A percentile compares a stretch with the other conserved stretches of the same genome.
Conservation (phyloP, 148 eudicot species). For the Silene conica region DNA sequence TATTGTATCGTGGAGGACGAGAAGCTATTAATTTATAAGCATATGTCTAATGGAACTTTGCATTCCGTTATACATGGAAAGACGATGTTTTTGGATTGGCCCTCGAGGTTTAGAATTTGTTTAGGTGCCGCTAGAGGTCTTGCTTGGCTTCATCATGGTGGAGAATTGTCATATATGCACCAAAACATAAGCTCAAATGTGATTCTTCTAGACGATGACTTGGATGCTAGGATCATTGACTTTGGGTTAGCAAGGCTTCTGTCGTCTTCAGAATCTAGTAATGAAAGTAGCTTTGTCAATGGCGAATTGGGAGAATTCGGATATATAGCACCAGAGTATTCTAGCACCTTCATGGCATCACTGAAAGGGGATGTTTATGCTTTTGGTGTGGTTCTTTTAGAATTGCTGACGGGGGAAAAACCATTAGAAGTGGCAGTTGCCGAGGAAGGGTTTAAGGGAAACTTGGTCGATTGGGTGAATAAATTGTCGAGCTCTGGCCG, state of each 20-base stretch:
- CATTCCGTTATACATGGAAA: constrained; percentile 44
- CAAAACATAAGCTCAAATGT: constrained; percentile 72
- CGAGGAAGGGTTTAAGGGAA: constrained; percentile 73
- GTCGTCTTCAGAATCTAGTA: constrained; percentile 35
- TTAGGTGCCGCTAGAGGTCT: constrained; percentile 87
- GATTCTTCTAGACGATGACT: constrained; percentile 73
- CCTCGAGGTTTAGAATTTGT: constrained; percentile 66
- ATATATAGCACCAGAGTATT: constrained; percentile 79
- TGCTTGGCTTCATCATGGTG: constrained; percentile 94
- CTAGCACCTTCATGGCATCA: constrained; percentile 65
- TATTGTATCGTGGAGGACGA: constrained; percentile 77
- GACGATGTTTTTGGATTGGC: constrained; percentile 58
- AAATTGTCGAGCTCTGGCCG: constrained; percentile 49
- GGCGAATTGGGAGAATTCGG: constrained; percentile 84
- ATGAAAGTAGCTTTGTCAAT: constrained; percentile 53
- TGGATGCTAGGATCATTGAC: constrained; percentile 77
- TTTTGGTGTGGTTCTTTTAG: constrained; percentile 80
- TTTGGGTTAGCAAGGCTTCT: constrained; percentile 73
- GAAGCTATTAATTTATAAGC: constrained; percentile 76
- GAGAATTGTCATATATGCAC: constrained; percentile 68
- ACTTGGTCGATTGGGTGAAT: constrained; percentile 79
- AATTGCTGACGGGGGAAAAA: constrained; percentile 66
- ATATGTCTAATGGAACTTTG: constrained; percentile 74
- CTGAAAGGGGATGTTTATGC: constrained; percentile 75
- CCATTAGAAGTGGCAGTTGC: constrained; percentile 50